Percentiles rank a stretch among this genome's conserved stretches.
Evolutionary conservation across 192 early-diverging fungal species (phyloP).

Genomic region (Globomyces pollinis-pini): DNA sequence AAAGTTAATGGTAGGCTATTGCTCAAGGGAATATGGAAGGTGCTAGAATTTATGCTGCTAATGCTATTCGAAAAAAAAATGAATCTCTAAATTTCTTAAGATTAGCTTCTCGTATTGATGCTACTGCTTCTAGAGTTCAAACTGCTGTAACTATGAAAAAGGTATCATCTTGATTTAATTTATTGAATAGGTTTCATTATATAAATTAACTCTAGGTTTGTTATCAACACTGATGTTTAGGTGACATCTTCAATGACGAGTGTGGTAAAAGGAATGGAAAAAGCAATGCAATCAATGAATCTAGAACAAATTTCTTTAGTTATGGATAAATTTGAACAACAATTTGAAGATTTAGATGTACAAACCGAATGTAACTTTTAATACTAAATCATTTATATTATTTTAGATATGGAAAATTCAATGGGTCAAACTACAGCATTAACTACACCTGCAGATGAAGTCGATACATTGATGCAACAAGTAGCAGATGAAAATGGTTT

Average conservation of each 20-base stretch:
- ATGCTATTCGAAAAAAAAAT: conserved; percentile 97
- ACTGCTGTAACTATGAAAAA: conserved; percentile 90
- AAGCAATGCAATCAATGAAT: conserved; percentile 90
- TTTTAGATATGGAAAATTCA: conserved; percentile 92
- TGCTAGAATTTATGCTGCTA: conserved; percentile 87
- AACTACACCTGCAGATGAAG: conserved; percentile 83
- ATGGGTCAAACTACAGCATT: conserved; percentile 83
- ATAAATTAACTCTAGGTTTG: too few relatives aligned
- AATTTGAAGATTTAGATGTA: conserved; percentile 96
- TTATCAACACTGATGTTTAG: too few relatives aligned
- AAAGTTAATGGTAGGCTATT: conserved; percentile 73
- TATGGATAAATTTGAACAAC: conserved; percentile 97
- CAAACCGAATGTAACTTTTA: conserved; percentile 93
- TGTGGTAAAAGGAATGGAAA: conserved; percentile 91
- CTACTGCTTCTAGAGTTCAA: conserved; percentile 81
- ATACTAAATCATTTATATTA: too few relatives aligned
- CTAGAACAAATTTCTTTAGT: conserved; percentile 91
- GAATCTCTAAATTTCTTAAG: conserved; percentile 82
- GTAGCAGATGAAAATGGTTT: conserved; percentile 95
- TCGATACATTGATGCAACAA: conserved; percentile 83
- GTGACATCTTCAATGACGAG: conserved; percentile 75
- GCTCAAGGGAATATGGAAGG: conserved; percentile 87
- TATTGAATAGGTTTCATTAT: too few relatives aligned
- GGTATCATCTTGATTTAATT: too few relatives aligned
- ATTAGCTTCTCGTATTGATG: conserved; percentile 87